phyloP scores from a whole-genome alignment of 1,284 basidiomycete genomes.

The Leccinum pachyderme region DNA sequence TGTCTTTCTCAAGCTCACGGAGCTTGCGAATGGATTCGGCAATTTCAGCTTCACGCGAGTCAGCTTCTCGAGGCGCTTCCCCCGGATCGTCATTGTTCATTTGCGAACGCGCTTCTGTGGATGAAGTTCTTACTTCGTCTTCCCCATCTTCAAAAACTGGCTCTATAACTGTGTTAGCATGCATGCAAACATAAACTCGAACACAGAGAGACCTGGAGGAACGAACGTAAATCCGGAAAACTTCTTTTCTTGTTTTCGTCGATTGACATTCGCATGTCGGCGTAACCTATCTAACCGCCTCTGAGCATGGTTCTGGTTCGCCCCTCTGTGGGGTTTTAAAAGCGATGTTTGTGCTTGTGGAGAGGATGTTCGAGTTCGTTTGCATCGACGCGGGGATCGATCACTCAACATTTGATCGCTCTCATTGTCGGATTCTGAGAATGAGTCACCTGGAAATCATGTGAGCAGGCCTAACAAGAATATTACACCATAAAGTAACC shows the following conservation, averaged over 20 bases:
- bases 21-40: slow-evolving; percentile 67
- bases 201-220: slow-evolving; percentile 17
- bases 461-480: slow-evolving; percentile 10
- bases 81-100: not conserved
- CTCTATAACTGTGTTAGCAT: slow-evolving; percentile 16
- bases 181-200: not conserved
- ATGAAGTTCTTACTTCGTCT: slow-evolving; percentile 23
- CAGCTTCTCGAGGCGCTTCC: slow-evolving; percentile 28
- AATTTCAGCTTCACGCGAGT: slow-evolving; percentile 44
- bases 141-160: slow-evolving; percentile 39
- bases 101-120: slow-evolving; percentile 9
- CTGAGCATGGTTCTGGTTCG: slow-evolving; percentile 40
- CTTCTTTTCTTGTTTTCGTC: slow-evolving; percentile 20
- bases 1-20: slow-evolving; percentile 64
- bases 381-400: slow-evolving; percentile 27
- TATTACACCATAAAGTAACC: slow-evolving; percentile 32
- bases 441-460: slow-evolving; percentile 13
- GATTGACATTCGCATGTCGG: slow-evolving; percentile 36
- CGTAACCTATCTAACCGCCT: slow-evolving; percentile 39
- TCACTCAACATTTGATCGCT: slow-evolving; percentile 28
- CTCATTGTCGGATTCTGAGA: slow-evolving; percentile 11
- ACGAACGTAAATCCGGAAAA: slow-evolving; percentile 9
- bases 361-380: slow-evolving; percentile 49
- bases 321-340: slow-evolving; percentile 40
- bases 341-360: slow-evolving; percentile 46